phyloP scores from a whole-genome alignment of 2,329 filamentous ascomycete genomes.

The Aureobasidium zeae region DNA sequence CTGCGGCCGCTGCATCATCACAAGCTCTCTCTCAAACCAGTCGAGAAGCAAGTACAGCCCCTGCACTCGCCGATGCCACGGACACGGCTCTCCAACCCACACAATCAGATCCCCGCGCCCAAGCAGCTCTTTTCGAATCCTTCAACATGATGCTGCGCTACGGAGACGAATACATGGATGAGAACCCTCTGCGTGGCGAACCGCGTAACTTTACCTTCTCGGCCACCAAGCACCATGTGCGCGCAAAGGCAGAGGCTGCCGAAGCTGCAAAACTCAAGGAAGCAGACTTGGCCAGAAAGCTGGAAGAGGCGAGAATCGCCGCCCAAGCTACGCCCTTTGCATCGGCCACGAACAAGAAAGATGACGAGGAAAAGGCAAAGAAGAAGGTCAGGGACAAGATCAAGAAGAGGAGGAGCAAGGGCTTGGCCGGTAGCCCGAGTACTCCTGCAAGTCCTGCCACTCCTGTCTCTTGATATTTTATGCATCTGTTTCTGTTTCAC shows the following conservation, averaged over 20 bases:
- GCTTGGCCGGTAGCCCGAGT: slow-evolving; percentile 23
- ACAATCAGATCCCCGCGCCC: slow-evolving; percentile 21
- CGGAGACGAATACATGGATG: slow-evolving; percentile 55
- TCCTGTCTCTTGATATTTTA: slow-evolving; percentile 12
- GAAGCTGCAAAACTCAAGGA: slow-evolving; percentile 25
- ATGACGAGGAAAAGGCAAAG: slow-evolving; percentile 1
- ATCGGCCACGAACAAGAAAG: not conserved
- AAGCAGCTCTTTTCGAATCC: slow-evolving; percentile 39
- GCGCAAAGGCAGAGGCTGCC: slow-evolving; percentile 32
- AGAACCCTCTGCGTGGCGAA: slow-evolving; percentile 53
- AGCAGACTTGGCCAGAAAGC: slow-evolving; percentile 23
- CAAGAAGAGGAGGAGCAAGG: slow-evolving; percentile 32
- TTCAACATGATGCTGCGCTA: slow-evolving; percentile 35
- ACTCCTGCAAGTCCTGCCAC: slow-evolving; percentile 14
- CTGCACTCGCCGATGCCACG: slow-evolving; percentile 11
- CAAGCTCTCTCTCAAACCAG: slow-evolving; percentile 32
- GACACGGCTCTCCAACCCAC: not conserved
- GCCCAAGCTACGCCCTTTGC: slow-evolving; percentile 19
- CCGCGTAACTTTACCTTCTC: slow-evolving; percentile 53
- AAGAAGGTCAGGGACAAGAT: slow-evolving; percentile 22
- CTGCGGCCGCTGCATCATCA: slow-evolving; percentile 26
- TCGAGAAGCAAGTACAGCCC: slow-evolving; percentile 37
- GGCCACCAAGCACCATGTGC: slow-evolving; percentile 34
- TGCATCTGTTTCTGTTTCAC: too few relatives aligned
- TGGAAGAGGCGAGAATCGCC: slow-evolving; percentile 26